phyloP scores from a whole-genome alignment of 2,329 filamentous ascomycete genomes.

The Meredithiella fracta region DNA sequence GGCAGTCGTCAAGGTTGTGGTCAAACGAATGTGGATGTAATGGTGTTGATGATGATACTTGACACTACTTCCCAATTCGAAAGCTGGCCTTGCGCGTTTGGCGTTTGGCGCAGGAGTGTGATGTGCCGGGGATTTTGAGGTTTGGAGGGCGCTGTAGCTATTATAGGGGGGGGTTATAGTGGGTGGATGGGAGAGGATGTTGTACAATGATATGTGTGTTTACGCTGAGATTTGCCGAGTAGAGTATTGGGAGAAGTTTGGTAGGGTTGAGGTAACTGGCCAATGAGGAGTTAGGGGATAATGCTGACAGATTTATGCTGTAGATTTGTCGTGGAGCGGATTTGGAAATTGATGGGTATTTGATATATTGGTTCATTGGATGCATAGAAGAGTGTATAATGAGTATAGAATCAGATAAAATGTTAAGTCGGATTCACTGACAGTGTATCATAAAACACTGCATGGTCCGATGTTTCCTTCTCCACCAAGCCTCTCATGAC shows the following conservation, averaged over 20 bases:
- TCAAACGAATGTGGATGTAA: background rate
- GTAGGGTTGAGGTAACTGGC: background rate
- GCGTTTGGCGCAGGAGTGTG: background rate
- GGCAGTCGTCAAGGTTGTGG: background rate
- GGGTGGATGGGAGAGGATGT: background rate
- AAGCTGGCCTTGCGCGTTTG: slow-evolving; percentile 7
- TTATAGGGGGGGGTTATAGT: background rate
- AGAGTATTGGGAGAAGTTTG: background rate
- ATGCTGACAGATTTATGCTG: background rate
- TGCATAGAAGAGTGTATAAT: too few relatives aligned
- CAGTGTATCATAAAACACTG: too few relatives aligned
- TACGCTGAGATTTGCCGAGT: background rate
- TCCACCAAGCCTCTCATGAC: too few relatives aligned
- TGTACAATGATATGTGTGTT: background rate
- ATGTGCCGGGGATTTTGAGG: background rate
- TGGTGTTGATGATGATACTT: background rate
- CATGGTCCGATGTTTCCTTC: too few relatives aligned
- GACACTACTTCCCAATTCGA: background rate
- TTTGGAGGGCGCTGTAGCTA: background rate
- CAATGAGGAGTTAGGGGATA: background rate
- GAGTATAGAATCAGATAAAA: too few relatives aligned
- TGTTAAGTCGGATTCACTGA: too few relatives aligned
- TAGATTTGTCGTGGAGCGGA: too few relatives aligned
- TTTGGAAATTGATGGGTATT: too few relatives aligned
- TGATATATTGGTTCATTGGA: too few relatives aligned